A percentile compares a stretch with the other conserved stretches of the same genome.
Conservation (phyloP, 2,329 filamentous ascomycete species). For the Alternaria ethzedia region DNA sequence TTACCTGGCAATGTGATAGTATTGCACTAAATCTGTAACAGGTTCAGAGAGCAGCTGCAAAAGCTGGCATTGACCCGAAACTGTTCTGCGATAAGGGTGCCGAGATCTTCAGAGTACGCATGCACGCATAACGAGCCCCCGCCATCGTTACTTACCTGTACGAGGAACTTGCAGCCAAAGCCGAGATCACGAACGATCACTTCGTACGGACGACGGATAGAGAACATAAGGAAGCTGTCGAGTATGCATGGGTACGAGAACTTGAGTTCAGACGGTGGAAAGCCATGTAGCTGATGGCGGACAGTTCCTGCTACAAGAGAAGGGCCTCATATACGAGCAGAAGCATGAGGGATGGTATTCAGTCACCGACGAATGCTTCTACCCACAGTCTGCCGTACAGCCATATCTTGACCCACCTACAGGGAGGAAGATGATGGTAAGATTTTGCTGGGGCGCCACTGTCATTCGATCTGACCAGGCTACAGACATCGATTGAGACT, state of each 20-base stretch:
- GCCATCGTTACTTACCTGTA: conserved; percentile 7
- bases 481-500: conserved; percentile 75
- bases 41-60: conserved; percentile 83
- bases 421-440: conserved; percentile 78
- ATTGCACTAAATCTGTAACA: conserved; percentile 30
- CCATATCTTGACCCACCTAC: conserved; percentile 78
- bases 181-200: conserved; percentile 76
- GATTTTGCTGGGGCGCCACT: neutral
- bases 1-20: neutral
- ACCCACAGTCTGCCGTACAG: conserved; percentile 77
- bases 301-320: conserved; percentile 72
- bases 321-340: conserved; percentile 79
- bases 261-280: neutral
- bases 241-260: conserved; percentile 77
- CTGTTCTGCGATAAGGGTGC: conserved; percentile 89
- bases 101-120: conserved; percentile 70
- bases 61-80: conserved; percentile 74
- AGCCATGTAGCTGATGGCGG: conserved; percentile 26
- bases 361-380: conserved; percentile 95
- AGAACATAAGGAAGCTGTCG: conserved; percentile 82
- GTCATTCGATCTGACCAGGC: conserved; percentile 17
- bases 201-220: conserved; percentile 92
- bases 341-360: conserved; percentile 97
- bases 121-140: neutral
- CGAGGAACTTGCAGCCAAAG: conserved; percentile 69